Conservation (phyloP, 108 stramenopile genomes). For the Aurantiochytrium sp. region DNA sequence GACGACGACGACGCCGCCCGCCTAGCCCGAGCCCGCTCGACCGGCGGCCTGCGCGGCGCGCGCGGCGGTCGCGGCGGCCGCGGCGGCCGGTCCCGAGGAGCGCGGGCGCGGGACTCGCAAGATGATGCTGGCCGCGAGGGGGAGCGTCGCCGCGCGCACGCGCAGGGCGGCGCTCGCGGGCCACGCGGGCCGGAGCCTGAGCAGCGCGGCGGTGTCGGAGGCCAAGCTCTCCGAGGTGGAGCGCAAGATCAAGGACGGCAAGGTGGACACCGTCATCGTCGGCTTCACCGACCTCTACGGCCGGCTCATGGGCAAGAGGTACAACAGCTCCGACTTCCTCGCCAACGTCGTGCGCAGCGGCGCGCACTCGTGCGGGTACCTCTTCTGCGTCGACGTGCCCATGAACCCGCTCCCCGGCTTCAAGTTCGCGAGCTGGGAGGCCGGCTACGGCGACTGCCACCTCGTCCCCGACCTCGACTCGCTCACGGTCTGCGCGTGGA, state of each 20-base stretch:
- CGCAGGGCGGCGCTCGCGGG: too few species aligned
- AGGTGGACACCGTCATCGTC: constrained; percentile 20
- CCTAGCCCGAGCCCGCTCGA: too few species aligned
- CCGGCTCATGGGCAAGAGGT: constrained; percentile 13
- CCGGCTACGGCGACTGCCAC: constrained; percentile 10
- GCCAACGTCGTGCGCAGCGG: background rate
- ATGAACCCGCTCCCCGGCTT: constrained; percentile 15
- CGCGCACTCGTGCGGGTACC: constrained; percentile 28
- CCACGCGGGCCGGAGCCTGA: background rate
- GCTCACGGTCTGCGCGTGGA: background rate
- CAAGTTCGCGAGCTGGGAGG: background rate
- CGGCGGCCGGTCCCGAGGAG: too few species aligned
- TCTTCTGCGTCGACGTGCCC: background rate
- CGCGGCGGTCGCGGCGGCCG: too few species aligned
- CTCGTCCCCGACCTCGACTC: constrained; percentile 12
- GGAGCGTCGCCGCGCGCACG: too few species aligned
- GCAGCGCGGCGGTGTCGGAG: background rate
- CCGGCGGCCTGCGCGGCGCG: too few species aligned
- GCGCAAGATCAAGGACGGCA: background rate
- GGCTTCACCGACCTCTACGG: background rate
- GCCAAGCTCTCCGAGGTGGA: constrained; percentile 4
- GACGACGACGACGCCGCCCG: too few species aligned
- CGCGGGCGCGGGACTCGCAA: too few species aligned
- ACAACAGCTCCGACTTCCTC: background rate
- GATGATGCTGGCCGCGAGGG: too few species aligned